These are phyloP conservation scores for Brassica juncea DNA, from an alignment of 345 rosid species.

Conservation along the genomic window DNA sequence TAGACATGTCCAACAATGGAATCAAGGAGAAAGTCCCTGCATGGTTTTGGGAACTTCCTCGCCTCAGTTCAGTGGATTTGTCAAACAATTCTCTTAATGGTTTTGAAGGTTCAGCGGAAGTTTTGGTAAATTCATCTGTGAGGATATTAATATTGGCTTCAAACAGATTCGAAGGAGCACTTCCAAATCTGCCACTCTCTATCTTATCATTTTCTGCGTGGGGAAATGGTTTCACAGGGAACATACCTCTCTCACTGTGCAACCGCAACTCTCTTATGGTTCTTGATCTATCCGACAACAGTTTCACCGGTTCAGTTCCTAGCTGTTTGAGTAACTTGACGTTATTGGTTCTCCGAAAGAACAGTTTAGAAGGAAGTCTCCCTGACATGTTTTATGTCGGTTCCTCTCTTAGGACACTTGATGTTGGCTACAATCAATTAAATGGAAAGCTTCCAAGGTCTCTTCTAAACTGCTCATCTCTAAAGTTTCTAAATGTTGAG, in stretches of 20 bases:
- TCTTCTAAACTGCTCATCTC: neutral
- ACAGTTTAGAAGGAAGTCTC: neutral
- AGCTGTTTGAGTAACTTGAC: neutral
- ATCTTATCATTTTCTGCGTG: neutral
- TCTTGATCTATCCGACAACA: constrained; percentile 1
- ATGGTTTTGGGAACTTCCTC: constrained; percentile 20
- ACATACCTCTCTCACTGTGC: constrained; percentile 16
- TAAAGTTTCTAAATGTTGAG: neutral
- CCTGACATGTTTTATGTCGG: neutral
- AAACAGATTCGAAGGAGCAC: constrained; percentile 2
- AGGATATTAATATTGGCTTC: neutral
- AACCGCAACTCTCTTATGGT: neutral
- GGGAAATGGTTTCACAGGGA: neutral
- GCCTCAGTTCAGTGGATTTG: neutral
- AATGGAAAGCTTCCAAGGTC: neutral
- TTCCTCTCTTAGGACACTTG: neutral
- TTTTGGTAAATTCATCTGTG: neutral
- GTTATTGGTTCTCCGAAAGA: neutral
- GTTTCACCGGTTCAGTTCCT: neutral
- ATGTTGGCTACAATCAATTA: neutral
- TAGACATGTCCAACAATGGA: neutral
- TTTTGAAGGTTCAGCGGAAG: neutral
- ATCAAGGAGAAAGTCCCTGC: neutral
- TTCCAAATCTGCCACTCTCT: constrained; percentile 13
- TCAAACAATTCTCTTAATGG: neutral